Base-by-base conservation (phyloP, 192 early-diverging fungal genomes). In the Coemansia sp. region DNA sequence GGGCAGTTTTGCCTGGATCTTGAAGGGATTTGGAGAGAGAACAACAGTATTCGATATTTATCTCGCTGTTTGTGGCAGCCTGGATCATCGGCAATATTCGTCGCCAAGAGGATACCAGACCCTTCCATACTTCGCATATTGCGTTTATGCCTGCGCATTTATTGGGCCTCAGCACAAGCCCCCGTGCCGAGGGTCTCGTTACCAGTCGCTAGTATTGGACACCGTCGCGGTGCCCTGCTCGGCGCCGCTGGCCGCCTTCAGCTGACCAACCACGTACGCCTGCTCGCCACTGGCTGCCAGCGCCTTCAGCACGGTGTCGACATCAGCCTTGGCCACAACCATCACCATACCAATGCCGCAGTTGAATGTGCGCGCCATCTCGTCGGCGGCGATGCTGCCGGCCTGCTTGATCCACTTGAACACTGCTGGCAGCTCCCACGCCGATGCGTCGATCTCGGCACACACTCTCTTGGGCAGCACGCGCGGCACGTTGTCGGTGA, bases 291-390 rank as follows among this genome's bases (percentile, higher is more conserved):
- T 78, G 5, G 74, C 79, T 26, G 74, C 56, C 36, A 94, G 79
- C 8, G 85, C 52, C 0, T 53, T 39, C 12, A 78, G 76, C 29
- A 92, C 84, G 21, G 82, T 78, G 28, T 52, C 73, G 23, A 83
- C 85, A 58, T 90, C 60, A 22, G 74, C 82, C 20, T 58, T 40
- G 31, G 82, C 81, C 9, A 91, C 93, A 25, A 98, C 84, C 8
- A 98, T 65, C 22, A 96, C 89, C 95, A 99, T 97, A 51, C 97
- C 97, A 56, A 99, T 91, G 55, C 97, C 97, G 69, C 94, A 97
- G 87, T 99, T 99, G 82, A 99, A 99, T 0, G 97, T 97, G 43
- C 97, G 84, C 6, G 92, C 86, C 81, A 99, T 87, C 70, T 99
- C 96, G 52, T 78, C 88, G 55, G 69, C 55, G n/a, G 54, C 41